Evolutionary conservation across 139 green algal genomes (phyloP).

Genomic region (Tetratostichococcus sp.): DNA sequence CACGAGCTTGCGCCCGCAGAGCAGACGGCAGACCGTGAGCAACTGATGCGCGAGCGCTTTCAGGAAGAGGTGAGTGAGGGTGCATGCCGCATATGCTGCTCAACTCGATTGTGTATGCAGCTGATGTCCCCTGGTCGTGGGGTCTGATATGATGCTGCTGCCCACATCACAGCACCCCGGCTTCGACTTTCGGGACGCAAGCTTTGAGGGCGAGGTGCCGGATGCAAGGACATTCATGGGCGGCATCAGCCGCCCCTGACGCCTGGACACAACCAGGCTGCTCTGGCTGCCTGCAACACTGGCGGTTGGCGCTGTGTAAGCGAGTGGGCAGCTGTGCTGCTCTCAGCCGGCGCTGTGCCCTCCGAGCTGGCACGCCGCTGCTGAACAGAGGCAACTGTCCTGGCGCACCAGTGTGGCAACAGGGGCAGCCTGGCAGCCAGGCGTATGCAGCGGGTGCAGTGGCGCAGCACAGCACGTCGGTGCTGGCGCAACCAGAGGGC

Average conservation of each 20-base stretch:
- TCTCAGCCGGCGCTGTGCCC: too few species aligned
- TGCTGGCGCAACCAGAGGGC: not conserved
- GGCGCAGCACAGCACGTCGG: not conserved
- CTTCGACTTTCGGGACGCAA: constrained; percentile 89
- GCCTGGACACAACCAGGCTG: too few species aligned
- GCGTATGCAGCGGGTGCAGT: not conserved
- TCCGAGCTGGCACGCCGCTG: too few species aligned
- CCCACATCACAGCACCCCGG: constrained; percentile 73
- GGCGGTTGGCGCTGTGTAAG: too few species aligned
- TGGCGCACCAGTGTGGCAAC: not conserved
- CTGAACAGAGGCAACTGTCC: not conserved
- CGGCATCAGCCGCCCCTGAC: constrained; percentile 25
- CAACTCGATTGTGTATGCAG: too few species aligned
- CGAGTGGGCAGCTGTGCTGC: too few species aligned
- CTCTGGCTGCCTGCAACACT: too few species aligned
- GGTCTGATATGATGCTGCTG: too few species aligned
- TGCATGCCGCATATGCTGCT: too few species aligned
- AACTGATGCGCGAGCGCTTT: constrained; percentile 89
- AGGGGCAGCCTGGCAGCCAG: not conserved
- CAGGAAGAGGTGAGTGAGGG: constrained; percentile 70
- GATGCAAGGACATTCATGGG: constrained; percentile 86
- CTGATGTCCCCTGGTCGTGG: too few species aligned
- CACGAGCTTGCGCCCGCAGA: constrained; percentile 63
- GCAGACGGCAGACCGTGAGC: constrained; percentile 65
- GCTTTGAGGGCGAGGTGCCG: constrained; percentile 73